Percentiles rank a stretch among this genome's conserved stretches.
Conservation (phyloP, 2,329 filamentous ascomycete genomes). For the Eutypella sp. region DNA sequence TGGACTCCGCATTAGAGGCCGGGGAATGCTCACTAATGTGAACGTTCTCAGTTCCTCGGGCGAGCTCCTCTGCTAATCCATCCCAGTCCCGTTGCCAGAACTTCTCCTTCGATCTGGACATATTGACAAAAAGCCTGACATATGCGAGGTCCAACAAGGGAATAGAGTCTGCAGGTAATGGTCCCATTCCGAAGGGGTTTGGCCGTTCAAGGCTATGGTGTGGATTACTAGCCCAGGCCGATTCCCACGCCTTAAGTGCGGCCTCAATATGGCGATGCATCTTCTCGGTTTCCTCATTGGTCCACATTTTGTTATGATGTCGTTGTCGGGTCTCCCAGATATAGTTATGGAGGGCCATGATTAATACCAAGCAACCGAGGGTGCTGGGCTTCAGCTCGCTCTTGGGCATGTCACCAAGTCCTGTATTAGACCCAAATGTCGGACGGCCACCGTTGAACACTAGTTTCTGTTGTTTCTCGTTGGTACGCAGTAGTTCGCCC, state of each 20-base stretch:
- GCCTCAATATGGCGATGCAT: constrained; percentile 96
- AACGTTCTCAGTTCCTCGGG: constrained; percentile 68
- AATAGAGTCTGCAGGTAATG: constrained; percentile 84
- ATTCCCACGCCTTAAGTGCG: constrained; percentile 88
- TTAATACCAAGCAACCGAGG: constrained; percentile 85
- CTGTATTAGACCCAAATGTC: constrained; percentile 41
- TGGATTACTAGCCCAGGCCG: constrained; percentile 83
- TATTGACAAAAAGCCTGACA: constrained; percentile 85
- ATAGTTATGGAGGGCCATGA: constrained; percentile 94
- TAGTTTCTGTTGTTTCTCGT: constrained; percentile 57
- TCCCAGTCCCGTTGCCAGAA: constrained; percentile 95
- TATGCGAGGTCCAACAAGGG: constrained; percentile 89
- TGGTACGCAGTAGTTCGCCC: constrained; percentile 73
- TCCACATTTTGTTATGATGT: constrained; percentile 86
- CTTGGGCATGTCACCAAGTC: constrained; percentile 45
- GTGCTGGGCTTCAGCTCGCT: constrained; percentile 76
- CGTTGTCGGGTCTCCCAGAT: constrained; percentile 96
- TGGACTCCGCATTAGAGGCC: constrained; percentile 41
- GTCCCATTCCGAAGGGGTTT: constrained; percentile 75
- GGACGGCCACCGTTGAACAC: constrained; percentile 36
- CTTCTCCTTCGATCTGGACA: constrained; percentile 86
- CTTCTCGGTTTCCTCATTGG: constrained; percentile 84
- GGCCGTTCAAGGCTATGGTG: constrained; percentile 79
- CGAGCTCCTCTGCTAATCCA: constrained; percentile 82
- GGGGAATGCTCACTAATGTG: constrained; percentile 66